Percentiles rank a stretch among this genome's conserved stretches.
Conservation (phyloP, 2,329 filamentous ascomycete species). For the Ceratocystis papillata region DNA sequence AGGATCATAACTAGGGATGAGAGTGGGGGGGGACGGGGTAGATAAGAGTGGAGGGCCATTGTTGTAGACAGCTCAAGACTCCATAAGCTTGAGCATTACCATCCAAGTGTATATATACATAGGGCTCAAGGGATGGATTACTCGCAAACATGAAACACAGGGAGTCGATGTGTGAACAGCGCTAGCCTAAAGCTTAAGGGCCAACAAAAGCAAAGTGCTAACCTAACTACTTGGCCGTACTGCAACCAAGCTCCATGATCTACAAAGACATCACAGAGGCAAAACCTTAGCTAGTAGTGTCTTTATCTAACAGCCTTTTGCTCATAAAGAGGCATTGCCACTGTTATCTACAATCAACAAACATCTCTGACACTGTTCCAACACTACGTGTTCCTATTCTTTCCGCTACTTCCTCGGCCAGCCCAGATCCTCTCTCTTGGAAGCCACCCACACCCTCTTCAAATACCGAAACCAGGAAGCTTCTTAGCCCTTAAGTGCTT, state of each 20-base stretch:
- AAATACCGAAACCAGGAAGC: constrained; percentile 4
- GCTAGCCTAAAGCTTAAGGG: not conserved
- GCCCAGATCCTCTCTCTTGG: not conserved
- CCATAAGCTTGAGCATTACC: too few relatives aligned
- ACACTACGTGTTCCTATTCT: not conserved
- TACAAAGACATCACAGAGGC: not conserved
- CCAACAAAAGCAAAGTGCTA: not conserved
- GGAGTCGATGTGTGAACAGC: not conserved
- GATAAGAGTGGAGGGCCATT: not conserved
- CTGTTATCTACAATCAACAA: not conserved
- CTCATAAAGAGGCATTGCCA: not conserved
- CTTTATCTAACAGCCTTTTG: not conserved
- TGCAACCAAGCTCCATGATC: not conserved
- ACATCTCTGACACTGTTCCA: not conserved
- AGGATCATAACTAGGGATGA: not conserved
- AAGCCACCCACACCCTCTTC: not conserved
- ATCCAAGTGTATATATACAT: constrained; percentile 3
- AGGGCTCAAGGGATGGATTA: constrained; percentile 2
- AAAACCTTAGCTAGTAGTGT: not conserved
- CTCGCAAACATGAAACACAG: not conserved
- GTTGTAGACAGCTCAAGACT: not conserved
- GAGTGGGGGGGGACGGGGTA: not conserved
- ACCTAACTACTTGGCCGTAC: not conserved
- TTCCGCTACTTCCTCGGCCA: not conserved
- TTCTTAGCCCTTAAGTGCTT: not conserved